Evolutionary conservation across 331 rosid species (phyloP), one percentile per base, ranked within the genome.

Genomic region (Dryas integrifolia): DNA sequence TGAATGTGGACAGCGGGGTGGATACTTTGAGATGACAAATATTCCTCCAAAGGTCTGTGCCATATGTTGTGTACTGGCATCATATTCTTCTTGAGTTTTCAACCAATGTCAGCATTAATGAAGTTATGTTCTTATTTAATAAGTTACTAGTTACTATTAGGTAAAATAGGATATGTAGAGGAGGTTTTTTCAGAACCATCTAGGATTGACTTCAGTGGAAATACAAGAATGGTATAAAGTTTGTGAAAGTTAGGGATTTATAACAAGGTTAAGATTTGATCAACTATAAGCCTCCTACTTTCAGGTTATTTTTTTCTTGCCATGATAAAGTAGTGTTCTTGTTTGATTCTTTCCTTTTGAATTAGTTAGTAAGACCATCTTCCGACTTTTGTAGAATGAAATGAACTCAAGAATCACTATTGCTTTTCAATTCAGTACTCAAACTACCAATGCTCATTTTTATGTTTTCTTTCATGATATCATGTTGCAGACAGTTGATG

Each of bases 1-100:
- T 69, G 98, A 95, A 87, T 95, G 98, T 76, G 98, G 98, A 80
- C 98, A 95, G 85, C 86, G 98, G 2, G 98, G 98, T 83, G 98
- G 98, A 79, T 95, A 95, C 80, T 91, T 86, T 69, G 98, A 95
- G 90, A 91, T 95, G 98, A 88, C 92, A 72, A 95, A 95, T 81
- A 88, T 95, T 82, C 85, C 98, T 82, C 93, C 97, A 14, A 55
- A 82, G 96, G 98, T 95, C 76, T 76, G 87, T 77, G 60, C 72
- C 64, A 10, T 83, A 18, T 60, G 38, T 46, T 5, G 6, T 30
- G 67, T 71, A 48, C 51, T 45, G 9, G 38, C 67, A 49, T 65
- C 12, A 2, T 65, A 18, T 74, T 61, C 75, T 70, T 77, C 4
- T 72, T 14, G 67, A 18, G 16, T 69, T 53, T 18, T 55, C 8